Evolutionary conservation across 805 yeast genomes (phyloP).

Genomic region (Sporopachydermia lactativora): DNA sequence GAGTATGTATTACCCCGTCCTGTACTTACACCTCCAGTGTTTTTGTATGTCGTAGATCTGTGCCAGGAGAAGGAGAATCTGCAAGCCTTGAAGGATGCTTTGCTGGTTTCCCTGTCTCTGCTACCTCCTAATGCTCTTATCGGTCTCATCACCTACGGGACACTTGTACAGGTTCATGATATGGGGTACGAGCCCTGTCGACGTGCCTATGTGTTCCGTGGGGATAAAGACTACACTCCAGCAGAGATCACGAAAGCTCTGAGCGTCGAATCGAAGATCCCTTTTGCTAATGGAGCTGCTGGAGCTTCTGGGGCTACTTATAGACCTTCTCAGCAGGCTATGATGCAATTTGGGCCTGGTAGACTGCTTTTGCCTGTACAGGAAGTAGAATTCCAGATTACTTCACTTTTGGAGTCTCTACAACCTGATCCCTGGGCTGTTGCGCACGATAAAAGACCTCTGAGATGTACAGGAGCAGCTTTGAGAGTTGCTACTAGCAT

Average conservation of each 20-base stretch:
- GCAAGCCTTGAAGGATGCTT: slow-evolving; percentile 67
- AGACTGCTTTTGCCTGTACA: slow-evolving; percentile 62
- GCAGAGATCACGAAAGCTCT: slow-evolving; percentile 48
- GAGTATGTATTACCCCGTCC: slow-evolving; percentile 79
- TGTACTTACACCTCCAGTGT: slow-evolving; percentile 72
- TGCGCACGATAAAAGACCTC: slow-evolving; percentile 63
- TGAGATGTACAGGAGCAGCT: slow-evolving; percentile 91
- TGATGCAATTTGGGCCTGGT: slow-evolving; percentile 20
- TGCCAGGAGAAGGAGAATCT: slow-evolving; percentile 85
- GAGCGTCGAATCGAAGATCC: slow-evolving; percentile 28
- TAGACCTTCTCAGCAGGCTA: slow-evolving; percentile 23
- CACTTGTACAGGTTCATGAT: slow-evolving; percentile 85
- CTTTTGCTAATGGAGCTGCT: slow-evolving; percentile 19
- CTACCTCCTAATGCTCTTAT: slow-evolving; percentile 84
- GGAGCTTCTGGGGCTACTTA: slow-evolving; percentile 21
- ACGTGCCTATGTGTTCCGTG: slow-evolving; percentile 75
- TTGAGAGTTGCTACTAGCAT: slow-evolving; percentile 70
- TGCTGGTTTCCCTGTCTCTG: slow-evolving; percentile 58
- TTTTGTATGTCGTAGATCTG: slow-evolving; percentile 72
- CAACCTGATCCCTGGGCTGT: slow-evolving; percentile 82
- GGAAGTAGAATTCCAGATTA: slow-evolving; percentile 72
- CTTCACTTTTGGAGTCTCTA: slow-evolving; percentile 64
- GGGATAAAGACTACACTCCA: slow-evolving; percentile 64
- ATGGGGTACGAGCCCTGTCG: slow-evolving; percentile 52
- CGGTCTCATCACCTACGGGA: slow-evolving; percentile 81